phyloP scores from a whole-genome alignment of 1,139 yeast genomes.

The Komagataea norvegica region DNA sequence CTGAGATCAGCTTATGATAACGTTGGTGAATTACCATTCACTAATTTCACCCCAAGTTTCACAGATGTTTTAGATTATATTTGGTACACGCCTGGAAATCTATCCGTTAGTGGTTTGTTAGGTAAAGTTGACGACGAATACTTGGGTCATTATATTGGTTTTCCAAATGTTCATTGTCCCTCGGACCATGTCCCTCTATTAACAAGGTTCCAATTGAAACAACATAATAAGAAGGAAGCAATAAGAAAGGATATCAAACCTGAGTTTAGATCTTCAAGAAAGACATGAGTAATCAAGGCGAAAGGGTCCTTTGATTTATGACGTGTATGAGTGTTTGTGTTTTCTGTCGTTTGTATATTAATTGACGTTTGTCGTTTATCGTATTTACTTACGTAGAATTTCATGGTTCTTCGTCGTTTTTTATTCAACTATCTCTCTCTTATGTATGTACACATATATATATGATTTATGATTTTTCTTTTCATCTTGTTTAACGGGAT shows the following conservation, averaged over 20 bases:
- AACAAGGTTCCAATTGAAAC: constrained; percentile 69
- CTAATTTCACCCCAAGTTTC: constrained; percentile 90
- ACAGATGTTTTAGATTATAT: constrained; percentile 92
- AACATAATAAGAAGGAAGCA: constrained; percentile 29
- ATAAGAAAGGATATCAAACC: constrained; percentile 20
- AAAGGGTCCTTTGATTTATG: too few species aligned
- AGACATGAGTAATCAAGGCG: constrained; percentile 22
- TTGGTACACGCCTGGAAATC: constrained; percentile 80
- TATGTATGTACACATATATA: neutral
- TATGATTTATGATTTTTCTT: neutral
- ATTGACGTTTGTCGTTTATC: too few species aligned
- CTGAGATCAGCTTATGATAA: constrained; percentile 81
- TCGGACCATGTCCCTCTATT: constrained; percentile 90
- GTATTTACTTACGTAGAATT: too few species aligned
- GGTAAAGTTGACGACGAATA: constrained; percentile 83
- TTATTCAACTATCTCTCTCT: too few species aligned
- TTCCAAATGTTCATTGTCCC: constrained; percentile 92
- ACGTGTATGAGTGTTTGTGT: neutral
- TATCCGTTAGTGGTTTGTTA: constrained; percentile 79
- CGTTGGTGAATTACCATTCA: constrained; percentile 87
- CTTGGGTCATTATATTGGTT: constrained; percentile 73
- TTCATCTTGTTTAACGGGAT: neutral
- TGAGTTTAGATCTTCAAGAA: constrained; percentile 25
- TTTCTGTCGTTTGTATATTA: constrained; percentile 7
- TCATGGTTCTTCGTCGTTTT: too few species aligned